phyloP scores from a whole-genome alignment of 148 eudicot species.

The Cornus kousa region DNA sequence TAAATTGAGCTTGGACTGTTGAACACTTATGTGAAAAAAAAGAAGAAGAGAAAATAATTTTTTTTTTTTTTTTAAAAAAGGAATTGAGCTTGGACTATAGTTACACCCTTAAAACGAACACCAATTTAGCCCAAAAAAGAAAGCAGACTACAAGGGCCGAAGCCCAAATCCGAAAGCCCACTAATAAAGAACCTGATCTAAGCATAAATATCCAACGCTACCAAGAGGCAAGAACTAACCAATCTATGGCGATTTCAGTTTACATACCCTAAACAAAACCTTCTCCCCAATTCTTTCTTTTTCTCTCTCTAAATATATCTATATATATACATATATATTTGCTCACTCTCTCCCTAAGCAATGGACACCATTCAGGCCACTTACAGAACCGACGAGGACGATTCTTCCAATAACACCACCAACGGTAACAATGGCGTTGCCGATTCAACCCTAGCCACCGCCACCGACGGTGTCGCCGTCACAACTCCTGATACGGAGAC shows the following conservation, averaged over 20 bases:
- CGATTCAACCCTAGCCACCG: neutral
- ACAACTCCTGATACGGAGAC: constrained; percentile 17
- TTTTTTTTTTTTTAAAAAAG: too few relatives aligned
- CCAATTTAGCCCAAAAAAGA: too few relatives aligned
- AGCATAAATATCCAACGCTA: neutral
- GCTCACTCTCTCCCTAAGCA: neutral
- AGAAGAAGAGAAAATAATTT: too few relatives aligned
- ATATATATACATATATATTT: neutral
- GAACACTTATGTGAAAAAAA: too few relatives aligned
- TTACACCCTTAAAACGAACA: too few relatives aligned
- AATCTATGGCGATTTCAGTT: neutral
- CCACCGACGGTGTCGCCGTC: neutral
- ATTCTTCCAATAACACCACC: neutral
- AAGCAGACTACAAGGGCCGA: neutral
- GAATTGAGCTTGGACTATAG: too few relatives aligned
- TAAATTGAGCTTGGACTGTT: too few relatives aligned
- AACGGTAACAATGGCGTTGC: constrained; percentile 1
- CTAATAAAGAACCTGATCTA: neutral
- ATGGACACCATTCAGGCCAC: constrained; percentile 18
- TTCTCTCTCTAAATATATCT: neutral
- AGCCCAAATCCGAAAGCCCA: neutral
- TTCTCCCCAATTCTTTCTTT: neutral
- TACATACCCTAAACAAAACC: neutral
- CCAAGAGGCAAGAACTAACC: neutral
- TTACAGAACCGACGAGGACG: constrained; percentile 12